Base-by-base conservation (phyloP, 495 filamentous ascomycete genomes). In the Penicillium longicatenatum region DNA sequence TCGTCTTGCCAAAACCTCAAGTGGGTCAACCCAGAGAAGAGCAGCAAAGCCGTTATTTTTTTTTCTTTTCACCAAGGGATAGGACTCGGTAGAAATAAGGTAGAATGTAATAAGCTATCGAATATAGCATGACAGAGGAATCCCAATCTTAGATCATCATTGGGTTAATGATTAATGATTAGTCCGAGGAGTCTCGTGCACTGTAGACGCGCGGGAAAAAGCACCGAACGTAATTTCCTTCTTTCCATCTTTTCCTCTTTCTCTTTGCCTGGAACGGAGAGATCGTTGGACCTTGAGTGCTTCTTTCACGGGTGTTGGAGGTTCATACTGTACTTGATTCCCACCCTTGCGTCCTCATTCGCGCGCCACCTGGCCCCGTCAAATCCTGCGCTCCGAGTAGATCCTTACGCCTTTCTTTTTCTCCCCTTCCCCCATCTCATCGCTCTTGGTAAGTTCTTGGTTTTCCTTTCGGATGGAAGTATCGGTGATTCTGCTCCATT, bases 331-430 rank as follows among this genome's bases (percentile, higher is more conserved):
- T 48, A 26, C 26, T 26, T 26, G 26, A 26, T 54, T 31, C 8
- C 37, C 17, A 30, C 46, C 58, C 50, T 50, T 54, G 44, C 51
- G 14, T 54, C 44, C 37, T 12, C 14, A 39, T 39, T 39, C 37
- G 37, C 37, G 37, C 37, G 37, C 37, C 37, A 39, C 37, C 37
- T 39, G 43, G 24, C 44, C 52, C 52, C 45, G 51, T 52, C 58
- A 61, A 56, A 64, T 54, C 61, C 61, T 63, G 57, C 52, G 45
- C 46, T 31, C 50, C 57, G 45, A 57, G 55, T 59, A 55, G 56
- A 56, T 63, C 57, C 43, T 55, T 52, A 39, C 47, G 31, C 45
- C 12, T 29, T 41, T 33, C 12, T 47, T 31, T 21, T 52, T 19
- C 11, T 37, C 26, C 42, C 22, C n/a, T 50, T 35, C 9, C 37